Conservation (phyloP, 2,329 filamentous ascomycete species). For the Lachnellula occidentalis region DNA sequence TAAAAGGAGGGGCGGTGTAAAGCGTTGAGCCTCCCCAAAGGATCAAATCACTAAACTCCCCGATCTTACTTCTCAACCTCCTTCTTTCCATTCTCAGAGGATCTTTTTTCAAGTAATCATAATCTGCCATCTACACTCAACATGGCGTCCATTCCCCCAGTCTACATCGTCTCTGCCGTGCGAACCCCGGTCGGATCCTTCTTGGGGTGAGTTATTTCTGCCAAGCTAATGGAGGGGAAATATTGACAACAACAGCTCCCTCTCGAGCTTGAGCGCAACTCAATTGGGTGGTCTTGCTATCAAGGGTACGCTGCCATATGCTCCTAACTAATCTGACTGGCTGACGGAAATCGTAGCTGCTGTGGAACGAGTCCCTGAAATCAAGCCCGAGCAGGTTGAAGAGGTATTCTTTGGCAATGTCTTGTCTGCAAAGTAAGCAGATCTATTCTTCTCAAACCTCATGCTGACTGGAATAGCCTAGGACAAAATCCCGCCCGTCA, state of each 20-base stretch:
- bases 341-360: constrained; percentile 47
- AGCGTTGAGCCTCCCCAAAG: not conserved
- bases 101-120: not conserved
- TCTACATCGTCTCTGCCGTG: constrained; percentile 92
- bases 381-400: constrained; percentile 86
- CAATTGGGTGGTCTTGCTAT: constrained; percentile 89
- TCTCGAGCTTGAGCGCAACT: constrained; percentile 79
- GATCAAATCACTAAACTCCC: constrained; percentile 8
- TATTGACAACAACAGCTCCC: constrained; percentile 53
- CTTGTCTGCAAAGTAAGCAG: constrained; percentile 79
- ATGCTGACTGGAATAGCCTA: constrained; percentile 50
- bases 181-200: constrained; percentile 93
- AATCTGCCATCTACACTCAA: constrained; percentile 28
- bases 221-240: constrained; percentile 11
- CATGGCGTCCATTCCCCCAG: constrained; percentile 77
- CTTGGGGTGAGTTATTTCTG: constrained; percentile 73
- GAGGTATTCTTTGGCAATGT: constrained; percentile 99
- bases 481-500: constrained; percentile 96
- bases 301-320: constrained; percentile 56
- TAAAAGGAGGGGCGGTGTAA: no score
- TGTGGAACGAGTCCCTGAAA: constrained; percentile 75
- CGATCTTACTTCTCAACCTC: not conserved
- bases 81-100: not conserved
- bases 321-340: not conserved
- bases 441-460: not conserved